A percentile compares a stretch with the other conserved stretches of the same genome.
Conservation (phyloP, 192 early-diverging fungal species). For the Entophlyctis luteolus region DNA sequence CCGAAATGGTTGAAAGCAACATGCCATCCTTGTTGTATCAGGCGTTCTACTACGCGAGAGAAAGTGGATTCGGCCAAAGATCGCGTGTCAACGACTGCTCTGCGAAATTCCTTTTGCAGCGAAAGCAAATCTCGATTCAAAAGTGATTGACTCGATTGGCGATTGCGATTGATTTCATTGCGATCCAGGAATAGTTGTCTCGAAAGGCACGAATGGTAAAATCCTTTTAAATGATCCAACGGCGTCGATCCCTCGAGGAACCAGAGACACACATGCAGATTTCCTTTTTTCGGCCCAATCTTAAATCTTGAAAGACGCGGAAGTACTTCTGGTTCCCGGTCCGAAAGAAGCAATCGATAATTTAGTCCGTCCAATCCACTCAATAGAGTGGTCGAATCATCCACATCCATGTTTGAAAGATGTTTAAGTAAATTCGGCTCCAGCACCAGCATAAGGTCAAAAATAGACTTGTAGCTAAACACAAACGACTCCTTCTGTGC, state of each 20-base stretch:
- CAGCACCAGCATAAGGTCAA: conserved; percentile 40
- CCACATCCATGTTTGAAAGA: neutral
- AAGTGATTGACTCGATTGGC: neutral
- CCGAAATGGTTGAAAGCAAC: conserved; percentile 40
- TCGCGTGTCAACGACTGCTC: conserved; percentile 32
- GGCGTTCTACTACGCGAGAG: conserved; percentile 26
- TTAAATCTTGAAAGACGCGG: neutral
- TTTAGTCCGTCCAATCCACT: neutral
- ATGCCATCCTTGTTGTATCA: conserved; percentile 51
- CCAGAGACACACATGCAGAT: conserved; percentile 50
- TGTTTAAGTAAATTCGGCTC: conserved; percentile 36
- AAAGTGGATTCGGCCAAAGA: conserved; percentile 35
- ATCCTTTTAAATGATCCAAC: conserved; percentile 55
- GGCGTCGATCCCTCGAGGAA: conserved; percentile 48
- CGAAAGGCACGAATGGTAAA: conserved; percentile 59
- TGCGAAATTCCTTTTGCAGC: neutral
- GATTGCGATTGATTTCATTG: neutral
- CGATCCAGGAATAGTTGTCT: conserved; percentile 30
- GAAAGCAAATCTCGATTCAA: neutral
- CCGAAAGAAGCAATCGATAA: conserved; percentile 2
- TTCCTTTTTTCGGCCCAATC: conserved; percentile 4
- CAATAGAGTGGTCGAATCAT: neutral
- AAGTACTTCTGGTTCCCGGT: neutral
- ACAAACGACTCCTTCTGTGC: conserved; percentile 40
- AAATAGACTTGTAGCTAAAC: conserved; percentile 38